Base-by-base conservation (phyloP, 2,329 filamentous ascomycete species). In the Metarhizium sp. region DNA sequence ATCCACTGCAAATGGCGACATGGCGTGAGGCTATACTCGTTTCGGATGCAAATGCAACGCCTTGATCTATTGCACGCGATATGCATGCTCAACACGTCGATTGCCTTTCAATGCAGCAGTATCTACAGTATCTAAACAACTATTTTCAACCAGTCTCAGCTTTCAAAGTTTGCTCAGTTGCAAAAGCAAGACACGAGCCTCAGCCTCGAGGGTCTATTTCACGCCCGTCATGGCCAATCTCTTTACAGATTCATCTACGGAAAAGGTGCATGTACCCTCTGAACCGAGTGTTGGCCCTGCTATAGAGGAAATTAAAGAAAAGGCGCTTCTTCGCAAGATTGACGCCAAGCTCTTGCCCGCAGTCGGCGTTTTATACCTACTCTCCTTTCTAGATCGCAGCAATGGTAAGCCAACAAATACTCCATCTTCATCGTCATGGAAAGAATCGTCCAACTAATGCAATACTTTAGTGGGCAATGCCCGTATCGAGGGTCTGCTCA, bases 311-410 rank as follows among this genome's bases (percentile, higher is more conserved):
- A 7, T 40, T 2, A 40, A 40, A 4, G 36, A 40, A 40, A 40
- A 14, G 36, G 36, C 36, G 0, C 69, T 88, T 2, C 62, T 88
- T 6, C 73, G 83, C 10, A 87, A 80, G 58, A 62, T 83, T 14
- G 80, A 83, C 57, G 59, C 66, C 3, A 71, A 73, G 49, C 68
- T 84, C 4, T 65, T 84, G 0, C 81, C 80, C 0, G 75, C 78
- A 0, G 74, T 83, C 2, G 78, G 78, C 0, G 62, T 82, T 3
- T 59, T 83, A 11, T 84, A 84, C 60, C 64, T 83, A 6, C 63
- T 82, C 0, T 81, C 77, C 0, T 83, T 83, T 58, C 64, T 83
- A 8, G 80, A 82, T 59, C 70, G 79, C 36, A 80, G 78, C 61
- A 84, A 84, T 69, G 79, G 72, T 78, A 76, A 46, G 76, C 10